Percentiles rank a stretch among this genome's conserved stretches.
Conservation (phyloP, 1,284 basidiomycete species). For the Cutaneotrichosporon sp. region DNA sequence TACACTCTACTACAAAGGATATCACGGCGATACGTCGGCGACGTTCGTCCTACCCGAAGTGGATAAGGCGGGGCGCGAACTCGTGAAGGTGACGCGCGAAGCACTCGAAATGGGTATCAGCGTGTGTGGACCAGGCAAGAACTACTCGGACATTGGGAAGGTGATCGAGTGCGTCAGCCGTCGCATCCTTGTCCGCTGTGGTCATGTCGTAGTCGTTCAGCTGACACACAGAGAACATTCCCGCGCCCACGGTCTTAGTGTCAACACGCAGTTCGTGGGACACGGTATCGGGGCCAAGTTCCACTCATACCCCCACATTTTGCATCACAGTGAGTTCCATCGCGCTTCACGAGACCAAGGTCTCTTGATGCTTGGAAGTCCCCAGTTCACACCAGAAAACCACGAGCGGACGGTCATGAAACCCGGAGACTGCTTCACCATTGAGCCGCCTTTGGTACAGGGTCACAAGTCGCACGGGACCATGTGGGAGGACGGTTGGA, state of each 20-base stretch:
- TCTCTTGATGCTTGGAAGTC: not conserved
- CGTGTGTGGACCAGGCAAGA: conserved; percentile 69
- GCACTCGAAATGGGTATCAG: conserved; percentile 68
- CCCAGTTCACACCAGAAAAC: conserved; percentile 56
- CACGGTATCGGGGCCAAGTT: conserved; percentile 84
- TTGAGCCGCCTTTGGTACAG: conserved; percentile 77
- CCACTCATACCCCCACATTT: conserved; percentile 77
- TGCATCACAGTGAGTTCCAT: conserved; percentile 58
- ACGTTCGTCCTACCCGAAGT: conserved; percentile 75
- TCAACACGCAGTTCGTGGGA: conserved; percentile 61
- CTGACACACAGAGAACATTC: conserved; percentile 43
- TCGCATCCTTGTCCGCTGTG: not conserved
- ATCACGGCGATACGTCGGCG: conserved; percentile 78
- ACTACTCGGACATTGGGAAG: conserved; percentile 67
- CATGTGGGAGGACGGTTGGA: conserved; percentile 86
- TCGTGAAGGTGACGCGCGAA: conserved; percentile 60
- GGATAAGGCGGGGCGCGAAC: conserved; percentile 61
- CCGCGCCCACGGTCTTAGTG: conserved; percentile 53
- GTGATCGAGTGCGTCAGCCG: conserved; percentile 60
- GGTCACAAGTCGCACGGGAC: conserved; percentile 62
- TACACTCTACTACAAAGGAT: conserved; percentile 70
- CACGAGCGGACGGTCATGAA: conserved; percentile 71
- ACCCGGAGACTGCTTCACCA: conserved; percentile 81
- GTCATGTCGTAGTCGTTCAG: not conserved
- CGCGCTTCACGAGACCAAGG: not conserved